phyloP scores from a whole-genome alignment of 257 asterid species.

The Penstemon newberryi region DNA sequence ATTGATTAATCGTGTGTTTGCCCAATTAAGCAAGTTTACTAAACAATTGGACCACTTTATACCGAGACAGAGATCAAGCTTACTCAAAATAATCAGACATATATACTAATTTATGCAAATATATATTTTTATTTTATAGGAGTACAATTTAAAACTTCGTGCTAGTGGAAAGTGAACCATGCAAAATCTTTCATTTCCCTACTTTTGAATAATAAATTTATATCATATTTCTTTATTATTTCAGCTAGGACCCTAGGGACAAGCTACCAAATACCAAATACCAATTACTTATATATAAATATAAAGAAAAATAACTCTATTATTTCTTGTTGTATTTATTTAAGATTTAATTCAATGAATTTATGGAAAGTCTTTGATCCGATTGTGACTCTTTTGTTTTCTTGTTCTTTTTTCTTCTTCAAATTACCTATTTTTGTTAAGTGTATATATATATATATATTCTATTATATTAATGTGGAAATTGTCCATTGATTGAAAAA shows the following conservation, averaged over 20 bases:
- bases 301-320: not conserved
- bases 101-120: constrained; percentile 11
- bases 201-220: not conserved
- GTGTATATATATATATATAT: no score
- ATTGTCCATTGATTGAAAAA: no score
- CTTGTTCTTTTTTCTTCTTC: no score
- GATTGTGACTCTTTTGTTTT: constrained; percentile 18
- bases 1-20: constrained; percentile 9
- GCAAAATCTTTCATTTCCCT: constrained; percentile 27
- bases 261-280: constrained; percentile 4
- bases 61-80: constrained; percentile 21
- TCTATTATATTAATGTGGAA: no score
- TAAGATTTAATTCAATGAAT: not conserved
- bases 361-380: constrained; percentile 28
- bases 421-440: no score
- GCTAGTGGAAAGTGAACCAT: constrained; percentile 36
- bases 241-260: not conserved
- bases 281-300: not conserved
- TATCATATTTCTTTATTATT: constrained; percentile 5
- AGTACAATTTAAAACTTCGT: not conserved
- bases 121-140: not conserved
- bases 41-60: constrained; percentile 19
- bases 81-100: constrained; percentile 26
- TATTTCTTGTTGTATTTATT: not conserved
- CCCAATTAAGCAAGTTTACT: constrained; percentile 31